Percentiles rank a stretch among this genome's conserved stretches.
Conservation (phyloP, 2,329 filamentous ascomycete species). For the Aspergillus eucalypticola region DNA sequence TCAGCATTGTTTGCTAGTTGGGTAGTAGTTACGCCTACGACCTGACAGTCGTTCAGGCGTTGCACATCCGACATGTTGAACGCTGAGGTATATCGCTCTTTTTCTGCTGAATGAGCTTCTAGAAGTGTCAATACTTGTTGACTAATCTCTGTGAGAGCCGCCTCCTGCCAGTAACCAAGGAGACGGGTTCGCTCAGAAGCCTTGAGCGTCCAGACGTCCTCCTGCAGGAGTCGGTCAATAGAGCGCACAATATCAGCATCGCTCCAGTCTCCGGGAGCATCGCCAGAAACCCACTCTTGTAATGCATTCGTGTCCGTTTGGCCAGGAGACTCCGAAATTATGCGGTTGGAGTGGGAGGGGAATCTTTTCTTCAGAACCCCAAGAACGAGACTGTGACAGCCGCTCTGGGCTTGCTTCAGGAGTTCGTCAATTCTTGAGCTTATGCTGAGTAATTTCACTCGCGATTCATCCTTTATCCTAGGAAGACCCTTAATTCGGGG, state of each 20-base stretch:
- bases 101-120: not conserved
- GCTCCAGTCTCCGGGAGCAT: slow-evolving; percentile 1
- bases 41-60: slow-evolving; percentile 1
- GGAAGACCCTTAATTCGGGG: not conserved
- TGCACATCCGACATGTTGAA: not conserved
- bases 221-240: slow-evolving; percentile 2
- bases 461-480: not conserved
- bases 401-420: not conserved
- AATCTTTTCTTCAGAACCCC: not conserved
- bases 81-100: not conserved
- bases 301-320: not conserved
- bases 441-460: not conserved
- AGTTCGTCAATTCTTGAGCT: not conserved
- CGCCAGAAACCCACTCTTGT: not conserved
- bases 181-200: not conserved
- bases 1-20: slow-evolving; percentile 9
- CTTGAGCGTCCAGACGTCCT: not conserved
- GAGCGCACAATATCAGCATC: not conserved
- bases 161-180: not conserved
- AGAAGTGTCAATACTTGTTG: not conserved
- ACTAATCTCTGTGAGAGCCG: not conserved
- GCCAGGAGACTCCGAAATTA: not conserved
- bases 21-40: slow-evolving; percentile 15
- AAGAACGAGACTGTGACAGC: not conserved
- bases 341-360: not conserved